A percentile compares a stretch with the other conserved stretches of the same genome.
These are phyloP conservation scores for Cladophialophora psammophila DNA, from an alignment of 2,329 filamentous ascomycete species.

Conservation along the genomic window DNA sequence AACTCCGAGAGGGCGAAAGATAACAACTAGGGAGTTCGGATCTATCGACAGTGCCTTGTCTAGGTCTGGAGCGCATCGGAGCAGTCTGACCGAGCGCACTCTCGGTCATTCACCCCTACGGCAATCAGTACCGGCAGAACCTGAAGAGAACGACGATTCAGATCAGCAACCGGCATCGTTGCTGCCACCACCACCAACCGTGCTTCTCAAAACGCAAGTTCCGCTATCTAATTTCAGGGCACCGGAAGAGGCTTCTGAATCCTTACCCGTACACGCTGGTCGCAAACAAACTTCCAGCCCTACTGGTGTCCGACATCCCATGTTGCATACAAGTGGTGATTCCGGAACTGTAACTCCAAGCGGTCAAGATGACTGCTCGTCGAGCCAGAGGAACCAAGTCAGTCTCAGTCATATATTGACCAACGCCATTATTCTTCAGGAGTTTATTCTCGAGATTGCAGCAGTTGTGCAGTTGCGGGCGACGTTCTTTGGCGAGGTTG, in stretches of 20 bases:
- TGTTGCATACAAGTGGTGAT: conserved; percentile 18
- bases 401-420: conserved; percentile 81
- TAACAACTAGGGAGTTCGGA: conserved; percentile 25
- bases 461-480: conserved; percentile 77
- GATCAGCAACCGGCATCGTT: conserved; percentile 4
- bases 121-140: conserved; percentile 15
- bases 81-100: conserved; percentile 23
- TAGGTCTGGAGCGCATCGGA: conserved; percentile 17
- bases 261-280: conserved; percentile 30
- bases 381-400: conserved; percentile 54
- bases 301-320: conserved; percentile 1
- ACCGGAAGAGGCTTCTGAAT: conserved; percentile 33
- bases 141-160: conserved; percentile 14
- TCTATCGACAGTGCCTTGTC: conserved; percentile 34
- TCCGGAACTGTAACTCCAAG: conserved; percentile 35
- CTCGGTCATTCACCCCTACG: conserved; percentile 28
- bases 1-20: conserved; percentile 30
- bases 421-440: conserved; percentile 79
- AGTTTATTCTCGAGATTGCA: conserved; percentile 78
- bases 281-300: conserved; percentile 25
- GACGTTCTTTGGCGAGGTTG: conserved; percentile 74
- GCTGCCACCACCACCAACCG: conserved; percentile 11
- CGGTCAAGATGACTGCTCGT: conserved; percentile 18
- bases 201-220: conserved; percentile 34
- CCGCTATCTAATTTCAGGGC: conserved; percentile 19